These are phyloP conservation scores for Russula vinacea DNA, from an alignment of 768 basidiomycete genomes.

Conservation along the genomic window DNA sequence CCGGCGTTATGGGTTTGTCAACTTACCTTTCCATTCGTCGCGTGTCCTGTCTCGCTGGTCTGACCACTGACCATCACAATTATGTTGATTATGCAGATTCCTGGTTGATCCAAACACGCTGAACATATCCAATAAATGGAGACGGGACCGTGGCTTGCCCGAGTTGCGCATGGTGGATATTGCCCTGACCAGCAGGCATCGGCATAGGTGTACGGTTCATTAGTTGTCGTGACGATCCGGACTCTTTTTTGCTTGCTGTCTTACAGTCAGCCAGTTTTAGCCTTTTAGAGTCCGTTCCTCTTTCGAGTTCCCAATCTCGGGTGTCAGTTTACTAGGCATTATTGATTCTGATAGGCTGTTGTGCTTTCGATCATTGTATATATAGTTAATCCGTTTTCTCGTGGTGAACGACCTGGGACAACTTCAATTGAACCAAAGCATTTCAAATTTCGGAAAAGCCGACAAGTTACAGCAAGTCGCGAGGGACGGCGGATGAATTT, in stretches of 20 bases:
- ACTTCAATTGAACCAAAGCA: not conserved
- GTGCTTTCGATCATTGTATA: constrained; percentile 17
- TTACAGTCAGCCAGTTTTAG: constrained; percentile 3
- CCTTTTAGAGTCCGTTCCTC: not conserved
- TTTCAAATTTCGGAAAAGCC: not conserved
- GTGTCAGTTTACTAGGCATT: constrained; percentile 10
- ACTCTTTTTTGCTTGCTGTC: not conserved
- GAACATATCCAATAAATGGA: constrained; percentile 80
- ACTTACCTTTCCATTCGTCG: not conserved
- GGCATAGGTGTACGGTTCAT: constrained; percentile 6
- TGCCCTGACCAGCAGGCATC: constrained; percentile 31
- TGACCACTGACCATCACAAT: constrained; percentile 14
- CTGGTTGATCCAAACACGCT: constrained; percentile 73
- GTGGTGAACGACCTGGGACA: not conserved
- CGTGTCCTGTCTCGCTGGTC: not conserved
- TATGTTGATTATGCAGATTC: constrained; percentile 47
- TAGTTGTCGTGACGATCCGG: not conserved
- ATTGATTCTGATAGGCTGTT: constrained; percentile 14
- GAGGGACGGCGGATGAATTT: not conserved
- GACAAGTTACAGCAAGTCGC: not conserved
- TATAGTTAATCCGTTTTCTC: constrained; percentile 15
- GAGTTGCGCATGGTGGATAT: constrained; percentile 63
- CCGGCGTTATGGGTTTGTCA: constrained; percentile 69
- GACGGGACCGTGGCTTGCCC: constrained; percentile 73
- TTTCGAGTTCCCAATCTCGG: not conserved